Conservation (phyloP, 2,329 filamentous ascomycete genomes). For the Dendryphion nanum region DNA sequence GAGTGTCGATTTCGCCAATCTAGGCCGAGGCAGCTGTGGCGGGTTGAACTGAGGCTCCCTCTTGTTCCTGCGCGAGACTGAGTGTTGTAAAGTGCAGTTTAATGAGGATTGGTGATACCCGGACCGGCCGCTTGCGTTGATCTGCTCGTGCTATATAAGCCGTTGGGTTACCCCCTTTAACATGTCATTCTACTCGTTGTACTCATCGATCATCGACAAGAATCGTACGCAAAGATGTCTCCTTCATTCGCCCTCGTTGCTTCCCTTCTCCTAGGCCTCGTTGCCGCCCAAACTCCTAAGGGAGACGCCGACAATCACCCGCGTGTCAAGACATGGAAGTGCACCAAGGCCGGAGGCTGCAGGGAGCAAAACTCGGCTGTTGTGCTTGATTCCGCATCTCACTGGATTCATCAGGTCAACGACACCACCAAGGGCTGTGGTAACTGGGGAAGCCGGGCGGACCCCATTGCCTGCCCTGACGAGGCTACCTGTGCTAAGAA, state of each 20-base stretch:
- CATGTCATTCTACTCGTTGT: constrained; percentile 1
- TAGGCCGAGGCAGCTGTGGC: constrained; percentile 2
- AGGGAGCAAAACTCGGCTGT: constrained; percentile 47
- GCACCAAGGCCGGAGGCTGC: constrained; percentile 52
- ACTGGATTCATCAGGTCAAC: constrained; percentile 45
- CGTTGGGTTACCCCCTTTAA: constrained; percentile 4
- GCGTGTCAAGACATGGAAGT: constrained; percentile 52
- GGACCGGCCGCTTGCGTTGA: constrained; percentile 4
- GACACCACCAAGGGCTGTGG: constrained; percentile 32
- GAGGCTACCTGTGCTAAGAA: constrained; percentile 53
- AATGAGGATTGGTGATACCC: constrained; percentile 5
- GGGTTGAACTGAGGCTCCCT: constrained; percentile 3
- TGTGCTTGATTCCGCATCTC: constrained; percentile 51
- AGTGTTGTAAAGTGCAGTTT: constrained; percentile 8
- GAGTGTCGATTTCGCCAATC: constrained; percentile 1
- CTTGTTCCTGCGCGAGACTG: constrained; percentile 9
- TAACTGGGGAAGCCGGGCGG: constrained; percentile 29
- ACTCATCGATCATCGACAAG: constrained; percentile 4
- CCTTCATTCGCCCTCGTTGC: constrained; percentile 22
- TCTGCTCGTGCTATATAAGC: neutral
- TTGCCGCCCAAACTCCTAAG: constrained; percentile 30
- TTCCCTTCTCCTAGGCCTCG: constrained; percentile 25
- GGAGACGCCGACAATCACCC: constrained; percentile 49
- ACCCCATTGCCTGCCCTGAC: constrained; percentile 49
- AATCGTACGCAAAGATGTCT: constrained; percentile 5